phyloP scores from a whole-genome alignment of 129 eudicot species.

The Silybum marianum region DNA sequence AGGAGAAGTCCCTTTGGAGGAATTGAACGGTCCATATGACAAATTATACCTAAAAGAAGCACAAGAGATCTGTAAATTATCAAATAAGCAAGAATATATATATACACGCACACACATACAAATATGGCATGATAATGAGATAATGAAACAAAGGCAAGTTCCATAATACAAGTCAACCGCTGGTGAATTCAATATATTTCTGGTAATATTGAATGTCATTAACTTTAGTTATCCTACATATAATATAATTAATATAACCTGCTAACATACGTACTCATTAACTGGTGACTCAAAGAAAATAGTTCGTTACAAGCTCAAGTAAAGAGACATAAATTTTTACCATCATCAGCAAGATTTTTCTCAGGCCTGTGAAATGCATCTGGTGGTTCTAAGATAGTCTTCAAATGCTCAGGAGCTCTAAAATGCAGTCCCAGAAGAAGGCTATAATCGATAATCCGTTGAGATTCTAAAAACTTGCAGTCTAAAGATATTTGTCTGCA shows the following conservation, averaged over 20 bases:
- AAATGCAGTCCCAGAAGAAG: conserved; percentile 88
- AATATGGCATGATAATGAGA: not conserved
- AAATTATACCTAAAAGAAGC: conserved; percentile 35
- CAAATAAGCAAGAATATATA: not conserved
- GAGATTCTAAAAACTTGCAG: conserved; percentile 67
- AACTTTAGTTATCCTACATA: not conserved
- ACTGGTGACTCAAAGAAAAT: not conserved
- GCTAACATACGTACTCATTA: not conserved
- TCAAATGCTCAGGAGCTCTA: conserved; percentile 86
- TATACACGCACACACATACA: too few species aligned
- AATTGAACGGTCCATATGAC: conserved; percentile 47
- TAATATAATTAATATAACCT: not conserved
- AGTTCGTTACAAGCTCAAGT: not conserved
- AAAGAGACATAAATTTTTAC: conserved; percentile 26
- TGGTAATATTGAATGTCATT: not conserved
- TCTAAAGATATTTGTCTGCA: conserved; percentile 73
- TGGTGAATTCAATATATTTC: not conserved
- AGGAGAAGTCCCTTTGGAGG: conserved; percentile 71
- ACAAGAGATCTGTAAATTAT: conserved; percentile 16
- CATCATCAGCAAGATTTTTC: conserved; percentile 29
- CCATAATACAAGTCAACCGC: not conserved
- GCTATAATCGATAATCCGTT: conserved; percentile 77
- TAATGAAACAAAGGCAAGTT: not conserved
- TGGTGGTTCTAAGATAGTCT: conserved; percentile 52
- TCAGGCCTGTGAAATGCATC: conserved; percentile 31